Evolutionary conservation across 352 stramenopile genomes (phyloP), one percentile per base, ranked within the genome.

Genomic region (Pythium utonaiense): DNA sequence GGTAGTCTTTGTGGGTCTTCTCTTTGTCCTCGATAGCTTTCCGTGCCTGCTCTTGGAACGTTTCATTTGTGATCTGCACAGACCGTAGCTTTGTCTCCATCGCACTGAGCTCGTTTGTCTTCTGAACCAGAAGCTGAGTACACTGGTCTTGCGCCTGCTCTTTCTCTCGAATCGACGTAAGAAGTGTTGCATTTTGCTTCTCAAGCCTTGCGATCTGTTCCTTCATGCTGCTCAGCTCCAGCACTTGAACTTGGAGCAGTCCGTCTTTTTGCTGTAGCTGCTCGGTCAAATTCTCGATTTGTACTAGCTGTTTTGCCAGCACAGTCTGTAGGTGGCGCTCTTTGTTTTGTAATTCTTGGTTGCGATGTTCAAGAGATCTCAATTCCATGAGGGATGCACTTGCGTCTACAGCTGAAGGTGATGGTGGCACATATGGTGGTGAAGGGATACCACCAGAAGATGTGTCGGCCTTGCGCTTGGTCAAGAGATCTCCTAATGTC

Each of bases 1-100:
- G 25, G 45, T 80, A 82, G 42, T 82, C 75, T 36, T 79, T 77
- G 19, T 75, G 71, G 9, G 78, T 65, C 25, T 74, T 71, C 7
- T 85, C 75, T 42, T 72, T 72, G 48, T 83, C 71, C 7, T 69
- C 61, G 0, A 33, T 56, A 1, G 66, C 73, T 33, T 75, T 70
- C 33, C 64, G 62, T 3, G 70, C 45, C 25, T 78, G 66, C 12
- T 77, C 71, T 47, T 79, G 62, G 3, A 53, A 66, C 0, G 47
- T 52, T 21, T 82, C 75, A 41, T 78, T 77, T 24, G 69, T 54
- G 12, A 70, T 62, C 24, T 81, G 66, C 3, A 81, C 34, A 31
- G 57, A 53, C 3, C 72, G 53, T 31, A 73, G 55, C 40, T 75
- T 71, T 3, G 40, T 60, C 22, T 71, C 71, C 1, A 79, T 21